Percentiles rank a stretch among this genome's conserved stretches.
Evolutionary conservation across 768 basidiomycete species (phyloP).

Genomic region (Kwoniella newhampshirensis): DNA sequence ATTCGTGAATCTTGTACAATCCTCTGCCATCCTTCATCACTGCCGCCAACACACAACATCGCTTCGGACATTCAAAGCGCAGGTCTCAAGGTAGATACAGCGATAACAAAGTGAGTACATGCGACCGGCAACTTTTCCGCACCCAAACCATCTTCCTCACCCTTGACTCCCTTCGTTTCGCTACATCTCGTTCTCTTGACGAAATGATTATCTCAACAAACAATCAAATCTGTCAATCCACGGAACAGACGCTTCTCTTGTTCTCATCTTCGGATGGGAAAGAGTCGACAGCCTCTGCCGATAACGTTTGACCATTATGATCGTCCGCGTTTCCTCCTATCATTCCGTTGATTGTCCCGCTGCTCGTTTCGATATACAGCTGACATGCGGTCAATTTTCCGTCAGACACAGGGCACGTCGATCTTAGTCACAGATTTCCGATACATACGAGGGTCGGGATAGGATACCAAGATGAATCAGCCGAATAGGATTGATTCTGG

Average conservation of each 20-base stretch:
- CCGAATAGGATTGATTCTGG: slow-evolving; percentile 89
- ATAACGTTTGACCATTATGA: slow-evolving; percentile 27
- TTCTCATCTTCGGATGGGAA: background rate
- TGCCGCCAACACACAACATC: too few species aligned
- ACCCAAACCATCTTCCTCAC: background rate
- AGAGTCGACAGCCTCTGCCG: slow-evolving; percentile 30
- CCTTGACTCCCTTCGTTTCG: background rate
- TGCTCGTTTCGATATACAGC: background rate
- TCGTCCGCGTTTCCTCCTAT: slow-evolving; percentile 7
- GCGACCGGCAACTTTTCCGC: too few species aligned
- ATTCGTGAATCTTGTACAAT: too few species aligned
- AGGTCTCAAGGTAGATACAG: too few species aligned
- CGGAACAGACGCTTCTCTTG: slow-evolving; percentile 52
- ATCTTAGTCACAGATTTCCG: background rate
- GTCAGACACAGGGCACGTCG: background rate
- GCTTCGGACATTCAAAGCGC: too few species aligned
- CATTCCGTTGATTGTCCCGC: background rate
- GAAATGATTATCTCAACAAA: slow-evolving; percentile 34
- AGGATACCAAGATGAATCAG: slow-evolving; percentile 73
- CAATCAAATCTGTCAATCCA: slow-evolving; percentile 62
- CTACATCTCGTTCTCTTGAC: background rate
- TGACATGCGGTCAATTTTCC: background rate
- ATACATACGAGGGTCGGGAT: background rate
- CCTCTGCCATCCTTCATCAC: too few species aligned
- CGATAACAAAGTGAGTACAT: too few species aligned